Evolutionary conservation across 179 eudicot species (phyloP), one percentile per base, ranked within the genome.

Genomic region (Beta lomatogona): DNA sequence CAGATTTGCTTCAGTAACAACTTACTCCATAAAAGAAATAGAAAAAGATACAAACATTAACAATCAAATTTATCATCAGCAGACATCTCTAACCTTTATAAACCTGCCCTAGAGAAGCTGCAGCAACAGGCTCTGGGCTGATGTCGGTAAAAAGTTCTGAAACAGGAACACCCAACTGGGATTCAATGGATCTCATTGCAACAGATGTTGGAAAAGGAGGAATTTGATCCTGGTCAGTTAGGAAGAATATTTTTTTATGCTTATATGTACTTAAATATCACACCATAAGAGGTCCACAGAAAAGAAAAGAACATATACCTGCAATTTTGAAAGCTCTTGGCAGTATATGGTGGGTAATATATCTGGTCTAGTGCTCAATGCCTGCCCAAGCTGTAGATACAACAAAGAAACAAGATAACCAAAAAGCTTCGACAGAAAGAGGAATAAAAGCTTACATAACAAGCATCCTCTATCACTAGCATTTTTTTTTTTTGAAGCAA

Each of bases 31-130:
- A 66, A 55, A 18, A 41, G 60, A 66, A 18, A 45, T 71, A 36
- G 77, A 64, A 64, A 77, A 57, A 46, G 14, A 10, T 58, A 52
- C 22, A 66, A 9, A 57, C 65, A 59, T 60, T 53, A 75, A 69
- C 48, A 80, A 81, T 66, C 61, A 83, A 68, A n/a, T 21, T 36
- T 25, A 67, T 79, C 73, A 75, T 36, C 9, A 28, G 71, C 13
- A 81, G 73, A 67, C 50, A 59, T 84, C 67, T 53, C 88, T 84
- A 84, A 96, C 99, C 99, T 94, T 92, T 96, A 88, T 96, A 96
- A 77, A 96, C 99, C 90, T 96, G 99, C 73, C 99, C 99, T 67
- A 96, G 81, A 80, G 99, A 96, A 87, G 99, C 99, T 52, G 99
- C 97, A 81, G 99, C 99, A 81, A 96, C 77, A 55, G 99, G 99